These are phyloP conservation scores for Populus hybrid DNA, from an alignment of 441 rosid species.

Conservation along the genomic window DNA sequence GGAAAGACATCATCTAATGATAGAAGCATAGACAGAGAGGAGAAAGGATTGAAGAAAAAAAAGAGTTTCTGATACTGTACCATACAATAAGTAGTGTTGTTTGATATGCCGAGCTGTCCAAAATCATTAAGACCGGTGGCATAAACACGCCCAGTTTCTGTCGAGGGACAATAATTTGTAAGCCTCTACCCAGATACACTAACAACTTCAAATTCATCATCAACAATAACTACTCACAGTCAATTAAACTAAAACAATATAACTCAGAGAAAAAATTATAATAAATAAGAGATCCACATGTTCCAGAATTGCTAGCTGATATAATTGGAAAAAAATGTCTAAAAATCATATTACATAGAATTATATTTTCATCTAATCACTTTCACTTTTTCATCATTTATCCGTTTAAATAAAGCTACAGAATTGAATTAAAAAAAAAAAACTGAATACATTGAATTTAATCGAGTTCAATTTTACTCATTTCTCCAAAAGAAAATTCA, in stretches of 20 bases:
- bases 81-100: slow-evolving; percentile 39
- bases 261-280: not conserved
- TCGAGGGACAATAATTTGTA: too few relatives aligned
- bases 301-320: not conserved
- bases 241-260: not conserved
- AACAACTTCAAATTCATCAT: slow-evolving; percentile 11
- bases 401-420: not conserved
- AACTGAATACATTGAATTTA: not conserved
- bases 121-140: too few relatives aligned
- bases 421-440: not conserved
- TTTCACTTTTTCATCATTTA: not conserved
- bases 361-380: not conserved
- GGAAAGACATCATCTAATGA: not conserved
- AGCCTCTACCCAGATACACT: slow-evolving; percentile 1
- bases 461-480: not conserved
- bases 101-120: slow-evolving; percentile 17
- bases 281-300: not conserved
- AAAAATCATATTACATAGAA: not conserved
- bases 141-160: too few relatives aligned
- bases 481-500: not conserved
- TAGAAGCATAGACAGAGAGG: not conserved
- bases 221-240: not conserved
- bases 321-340: not conserved
- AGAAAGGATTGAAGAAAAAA: not conserved
- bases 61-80: slow-evolving; percentile 35